These are phyloP conservation scores for Trichoderma semiorbis DNA, from an alignment of 2,329 filamentous ascomycete species.

Conservation along the genomic window DNA sequence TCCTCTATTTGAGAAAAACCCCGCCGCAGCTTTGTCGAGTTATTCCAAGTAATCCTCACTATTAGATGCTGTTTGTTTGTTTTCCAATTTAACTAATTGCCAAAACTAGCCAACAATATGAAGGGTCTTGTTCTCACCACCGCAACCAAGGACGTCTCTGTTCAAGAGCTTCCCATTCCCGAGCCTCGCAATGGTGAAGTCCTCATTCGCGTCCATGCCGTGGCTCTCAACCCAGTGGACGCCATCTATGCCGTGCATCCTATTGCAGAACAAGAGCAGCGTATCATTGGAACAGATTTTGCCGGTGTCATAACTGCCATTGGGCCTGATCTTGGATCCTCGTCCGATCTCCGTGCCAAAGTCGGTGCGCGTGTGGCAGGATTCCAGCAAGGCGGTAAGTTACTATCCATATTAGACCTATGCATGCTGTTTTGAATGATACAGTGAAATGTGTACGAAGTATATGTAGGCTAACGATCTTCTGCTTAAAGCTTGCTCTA, in stretches of 20 bases:
- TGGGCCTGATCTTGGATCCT: slow-evolving; percentile 17
- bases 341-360: slow-evolving; percentile 20
- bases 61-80: background rate
- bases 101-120: slow-evolving; percentile 19
- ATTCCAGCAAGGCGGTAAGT: slow-evolving; percentile 39
- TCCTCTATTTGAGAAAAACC: background rate
- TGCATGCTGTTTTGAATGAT: background rate
- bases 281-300: slow-evolving; percentile 41
- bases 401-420: background rate
- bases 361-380: slow-evolving; percentile 36
- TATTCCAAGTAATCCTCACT: background rate
- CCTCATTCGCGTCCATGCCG: slow-evolving; percentile 25
- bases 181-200: slow-evolving; percentile 21
- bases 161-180: slow-evolving; percentile 23
- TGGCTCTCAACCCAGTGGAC: slow-evolving; percentile 30
- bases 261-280: slow-evolving; percentile 28
- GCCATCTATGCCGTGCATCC: slow-evolving; percentile 35
- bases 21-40: background rate
- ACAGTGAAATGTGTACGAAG: background rate
- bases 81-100: background rate
- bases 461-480: background rate
- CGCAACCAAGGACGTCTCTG: background rate
- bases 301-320: slow-evolving; percentile 32
- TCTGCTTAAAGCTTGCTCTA: slow-evolving; percentile 31
- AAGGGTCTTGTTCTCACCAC: slow-evolving; percentile 26